These are phyloP conservation scores for Pseudoturritis turrita DNA, from an alignment of 345 rosid species.

Conservation along the genomic window DNA sequence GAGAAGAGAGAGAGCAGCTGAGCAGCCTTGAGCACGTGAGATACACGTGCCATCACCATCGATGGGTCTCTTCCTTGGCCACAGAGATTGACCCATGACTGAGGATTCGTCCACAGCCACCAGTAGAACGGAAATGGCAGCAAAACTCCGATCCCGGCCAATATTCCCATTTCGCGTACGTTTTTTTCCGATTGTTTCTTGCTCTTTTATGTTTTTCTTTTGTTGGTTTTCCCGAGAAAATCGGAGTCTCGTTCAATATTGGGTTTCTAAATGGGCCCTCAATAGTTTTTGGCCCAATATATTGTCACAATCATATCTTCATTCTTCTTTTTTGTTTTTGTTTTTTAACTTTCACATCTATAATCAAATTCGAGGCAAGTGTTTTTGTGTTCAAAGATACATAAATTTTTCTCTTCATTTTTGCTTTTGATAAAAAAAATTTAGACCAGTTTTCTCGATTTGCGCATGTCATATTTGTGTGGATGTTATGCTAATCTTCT, in stretches of 20 bases:
- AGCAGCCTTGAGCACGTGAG: constrained; percentile 66
- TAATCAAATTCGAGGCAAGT: neutral
- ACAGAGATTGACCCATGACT: constrained; percentile 73
- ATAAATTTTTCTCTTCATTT: no score
- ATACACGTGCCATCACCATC: constrained; percentile 63
- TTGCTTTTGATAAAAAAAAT: no score
- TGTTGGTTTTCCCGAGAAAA: neutral
- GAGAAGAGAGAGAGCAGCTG: constrained; percentile 71
- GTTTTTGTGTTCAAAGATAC: neutral
- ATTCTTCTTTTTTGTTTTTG: neutral
- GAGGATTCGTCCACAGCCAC: constrained; percentile 75
- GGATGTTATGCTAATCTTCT: no score
- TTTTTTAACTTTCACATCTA: neutral
- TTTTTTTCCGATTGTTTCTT: neutral
- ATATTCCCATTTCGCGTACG: constrained; percentile 46
- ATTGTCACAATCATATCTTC: neutral
- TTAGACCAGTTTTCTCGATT: no score
- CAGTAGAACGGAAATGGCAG: constrained; percentile 84
- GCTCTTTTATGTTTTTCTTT: neutral
- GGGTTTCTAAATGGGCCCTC: constrained; percentile 20
- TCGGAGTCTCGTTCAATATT: constrained; percentile 1
- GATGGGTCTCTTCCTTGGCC: constrained; percentile 71
- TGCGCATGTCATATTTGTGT: no score
- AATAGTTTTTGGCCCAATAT: neutral
- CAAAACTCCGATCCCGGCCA: constrained; percentile 61